Conservation (phyloP, 768 basidiomycete genomes). For the Cystoderma amianthinum region DNA sequence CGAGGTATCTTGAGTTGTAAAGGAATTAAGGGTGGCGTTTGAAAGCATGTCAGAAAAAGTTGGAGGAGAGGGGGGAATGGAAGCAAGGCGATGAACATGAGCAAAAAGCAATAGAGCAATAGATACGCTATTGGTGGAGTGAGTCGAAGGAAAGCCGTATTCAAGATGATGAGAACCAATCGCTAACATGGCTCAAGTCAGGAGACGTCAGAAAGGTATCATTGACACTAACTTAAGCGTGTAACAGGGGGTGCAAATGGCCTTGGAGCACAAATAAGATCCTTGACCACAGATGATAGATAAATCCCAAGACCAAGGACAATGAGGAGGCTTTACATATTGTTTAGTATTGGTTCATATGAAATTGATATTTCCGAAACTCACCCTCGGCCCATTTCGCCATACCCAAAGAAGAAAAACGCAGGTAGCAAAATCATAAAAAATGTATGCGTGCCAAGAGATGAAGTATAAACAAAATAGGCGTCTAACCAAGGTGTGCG, state of each 20-base stretch:
- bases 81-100: slow-evolving; percentile 47
- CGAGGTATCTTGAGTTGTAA: too few relatives aligned
- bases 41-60: slow-evolving; percentile 6
- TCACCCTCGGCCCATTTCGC: slow-evolving; percentile 67
- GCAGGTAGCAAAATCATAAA: slow-evolving; percentile 88
- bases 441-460: slow-evolving; percentile 82
- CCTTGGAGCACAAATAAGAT: slow-evolving; percentile 83
- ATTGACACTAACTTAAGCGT: slow-evolving; percentile 63
- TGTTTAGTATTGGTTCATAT: background rate
- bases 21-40: slow-evolving; percentile 5
- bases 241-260: slow-evolving; percentile 89
- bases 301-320: slow-evolving; percentile 80
- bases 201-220: background rate
- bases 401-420: slow-evolving; percentile 84
- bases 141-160: slow-evolving; percentile 95
- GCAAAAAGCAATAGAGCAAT: slow-evolving; percentile 78
- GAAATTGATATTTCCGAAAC: slow-evolving; percentile 14
- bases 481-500: slow-evolving; percentile 64
- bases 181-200: slow-evolving; percentile 28
- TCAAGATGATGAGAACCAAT: slow-evolving; percentile 80
- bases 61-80: slow-evolving; percentile 9
- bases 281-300: slow-evolving; percentile 81
- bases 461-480: slow-evolving; percentile 81
- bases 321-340: slow-evolving; percentile 47
- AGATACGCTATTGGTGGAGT: slow-evolving; percentile 86